phyloP scores from a whole-genome alignment of 75 land plant genomes.

The Cunninghamia lanceolata region DNA sequence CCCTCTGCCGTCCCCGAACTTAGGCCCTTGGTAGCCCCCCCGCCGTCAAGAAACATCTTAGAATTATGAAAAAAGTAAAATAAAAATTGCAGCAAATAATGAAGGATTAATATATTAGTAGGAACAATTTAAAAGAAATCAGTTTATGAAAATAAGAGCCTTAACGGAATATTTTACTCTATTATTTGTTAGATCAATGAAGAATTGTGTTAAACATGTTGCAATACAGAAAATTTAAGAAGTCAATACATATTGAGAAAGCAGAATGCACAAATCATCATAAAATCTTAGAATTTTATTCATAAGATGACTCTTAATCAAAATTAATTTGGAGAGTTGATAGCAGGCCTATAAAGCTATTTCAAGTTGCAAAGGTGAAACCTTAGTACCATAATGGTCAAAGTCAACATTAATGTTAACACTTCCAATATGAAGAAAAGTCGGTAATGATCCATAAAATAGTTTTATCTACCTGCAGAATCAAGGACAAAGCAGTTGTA shows the following conservation, averaged over 20 bases:
- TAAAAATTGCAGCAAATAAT: background rate
- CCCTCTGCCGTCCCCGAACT: no score
- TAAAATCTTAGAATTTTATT: background rate
- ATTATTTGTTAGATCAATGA: background rate
- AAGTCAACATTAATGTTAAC: no score
- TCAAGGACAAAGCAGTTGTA: background rate
- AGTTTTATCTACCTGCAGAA: background rate
- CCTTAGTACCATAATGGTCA: background rate
- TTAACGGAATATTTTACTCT: background rate
- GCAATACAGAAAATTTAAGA: background rate
- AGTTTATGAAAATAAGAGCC: background rate
- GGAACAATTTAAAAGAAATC: background rate
- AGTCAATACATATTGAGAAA: background rate
- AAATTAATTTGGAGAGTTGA: background rate
- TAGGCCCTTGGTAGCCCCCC: no score
- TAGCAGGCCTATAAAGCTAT: background rate
- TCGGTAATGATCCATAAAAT: background rate
- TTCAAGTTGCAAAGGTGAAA: background rate
- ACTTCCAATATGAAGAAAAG: background rate
- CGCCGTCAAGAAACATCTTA: no score
- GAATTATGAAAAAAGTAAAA: no score
- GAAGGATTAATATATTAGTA: background rate
- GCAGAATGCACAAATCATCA: background rate
- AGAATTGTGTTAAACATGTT: background rate
- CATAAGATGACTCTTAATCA: background rate